Conservation (phyloP, 495 filamentous ascomycete genomes). For the Trichoderma virens region DNA sequence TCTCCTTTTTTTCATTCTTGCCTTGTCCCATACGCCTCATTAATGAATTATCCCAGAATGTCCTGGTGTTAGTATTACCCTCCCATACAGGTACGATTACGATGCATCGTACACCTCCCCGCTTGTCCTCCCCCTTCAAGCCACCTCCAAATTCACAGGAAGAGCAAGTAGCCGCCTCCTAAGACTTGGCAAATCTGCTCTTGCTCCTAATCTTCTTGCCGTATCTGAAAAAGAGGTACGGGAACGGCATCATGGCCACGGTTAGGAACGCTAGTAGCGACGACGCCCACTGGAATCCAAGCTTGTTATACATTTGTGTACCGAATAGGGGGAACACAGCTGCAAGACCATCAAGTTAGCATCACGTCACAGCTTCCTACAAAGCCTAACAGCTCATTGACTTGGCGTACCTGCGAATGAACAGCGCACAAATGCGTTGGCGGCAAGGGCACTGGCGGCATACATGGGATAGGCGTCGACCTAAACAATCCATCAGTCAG, state of each 20-base stretch:
- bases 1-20: neutral
- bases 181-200: slow-evolving; percentile 27
- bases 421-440: slow-evolving; percentile 78
- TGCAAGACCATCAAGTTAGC: slow-evolving; percentile 40
- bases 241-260: slow-evolving; percentile 60
- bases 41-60: neutral
- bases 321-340: slow-evolving; percentile 44
- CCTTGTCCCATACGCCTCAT: neutral
- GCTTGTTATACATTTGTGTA: slow-evolving; percentile 52
- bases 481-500: slow-evolving; percentile 23
- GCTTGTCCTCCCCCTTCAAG: too few species aligned
- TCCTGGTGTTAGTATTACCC: neutral
- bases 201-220: slow-evolving; percentile 47
- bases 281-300: slow-evolving; percentile 69
- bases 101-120: neutral
- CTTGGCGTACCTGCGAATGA: slow-evolving; percentile 70
- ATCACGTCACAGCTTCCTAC: slow-evolving; percentile 40
- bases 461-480: slow-evolving; percentile 90
- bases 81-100: neutral
- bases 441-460: slow-evolving; percentile 80
- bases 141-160: neutral
- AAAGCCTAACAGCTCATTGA: slow-evolving; percentile 21
- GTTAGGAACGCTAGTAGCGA: slow-evolving; percentile 63
- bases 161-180: neutral
- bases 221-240: slow-evolving; percentile 61